Evolutionary conservation across 108 stramenopile species (phyloP).

Genomic region (Nannochloropsis oceanica): DNA sequence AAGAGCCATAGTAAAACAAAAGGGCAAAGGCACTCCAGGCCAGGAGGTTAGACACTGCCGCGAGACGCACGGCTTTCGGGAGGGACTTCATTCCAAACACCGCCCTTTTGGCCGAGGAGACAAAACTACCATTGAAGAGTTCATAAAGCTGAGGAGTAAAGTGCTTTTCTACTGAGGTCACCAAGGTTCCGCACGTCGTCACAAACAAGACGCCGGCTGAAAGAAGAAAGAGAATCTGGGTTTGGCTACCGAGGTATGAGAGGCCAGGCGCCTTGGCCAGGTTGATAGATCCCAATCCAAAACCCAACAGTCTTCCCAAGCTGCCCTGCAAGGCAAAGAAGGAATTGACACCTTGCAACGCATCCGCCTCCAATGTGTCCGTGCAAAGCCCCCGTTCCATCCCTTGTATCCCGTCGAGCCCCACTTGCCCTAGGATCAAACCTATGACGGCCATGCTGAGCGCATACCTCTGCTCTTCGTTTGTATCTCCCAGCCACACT

Average conservation of each 20-base stretch:
- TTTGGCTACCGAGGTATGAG: background rate
- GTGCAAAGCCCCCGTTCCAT: background rate
- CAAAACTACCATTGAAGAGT: background rate
- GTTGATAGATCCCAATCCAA: background rate
- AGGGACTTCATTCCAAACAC: background rate
- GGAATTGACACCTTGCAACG: background rate
- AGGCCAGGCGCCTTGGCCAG: background rate
- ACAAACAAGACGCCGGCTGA: background rate
- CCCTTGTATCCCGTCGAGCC: background rate
- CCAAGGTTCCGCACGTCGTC: background rate
- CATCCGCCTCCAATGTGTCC: background rate
- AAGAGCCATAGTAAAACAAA: background rate
- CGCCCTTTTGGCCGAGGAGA: background rate
- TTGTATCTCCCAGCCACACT: background rate
- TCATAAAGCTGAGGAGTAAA: background rate
- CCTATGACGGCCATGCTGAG: background rate
- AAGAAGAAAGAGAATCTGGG: background rate
- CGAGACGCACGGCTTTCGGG: background rate
- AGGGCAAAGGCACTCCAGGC: background rate
- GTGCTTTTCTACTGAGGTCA: background rate
- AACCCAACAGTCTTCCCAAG: background rate
- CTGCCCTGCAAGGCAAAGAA: background rate
- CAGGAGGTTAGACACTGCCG: background rate
- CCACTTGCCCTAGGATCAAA: background rate
- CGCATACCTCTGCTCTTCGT: background rate